phyloP scores from a whole-genome alignment of 2,329 filamentous ascomycete species.

The Diaporthe humulicola region DNA sequence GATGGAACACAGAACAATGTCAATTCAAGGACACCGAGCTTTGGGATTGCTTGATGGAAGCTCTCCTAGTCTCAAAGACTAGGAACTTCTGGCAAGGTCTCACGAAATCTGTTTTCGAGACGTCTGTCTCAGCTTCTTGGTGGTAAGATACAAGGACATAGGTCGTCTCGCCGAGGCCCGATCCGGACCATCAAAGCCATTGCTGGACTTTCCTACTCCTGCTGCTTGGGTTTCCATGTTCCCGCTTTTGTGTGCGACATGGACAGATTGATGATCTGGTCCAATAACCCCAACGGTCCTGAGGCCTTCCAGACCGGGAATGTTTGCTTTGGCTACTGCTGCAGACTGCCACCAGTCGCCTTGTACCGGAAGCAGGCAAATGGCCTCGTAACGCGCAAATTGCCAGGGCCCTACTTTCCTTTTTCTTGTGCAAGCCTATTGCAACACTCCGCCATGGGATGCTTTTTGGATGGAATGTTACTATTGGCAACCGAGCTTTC shows the following conservation, averaged over 20 bases:
- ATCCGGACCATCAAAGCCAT: conserved; percentile 28
- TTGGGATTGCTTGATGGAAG: conserved; percentile 9
- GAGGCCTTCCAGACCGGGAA: not conserved
- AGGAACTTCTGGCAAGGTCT: conserved; percentile 4
- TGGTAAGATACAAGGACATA: conserved; percentile 32
- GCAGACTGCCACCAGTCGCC: conserved; percentile 2
- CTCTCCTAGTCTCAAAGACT: conserved; percentile 18
- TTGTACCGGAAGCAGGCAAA: conserved; percentile 3
- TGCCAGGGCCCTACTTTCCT: conserved; percentile 13
- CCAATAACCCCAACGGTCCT: not conserved
- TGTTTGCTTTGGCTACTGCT: conserved; percentile 25
- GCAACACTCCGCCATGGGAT: not conserved
- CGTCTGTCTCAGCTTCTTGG: conserved; percentile 30
- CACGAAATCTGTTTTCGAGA: conserved; percentile 1
- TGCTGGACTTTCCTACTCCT: conserved; percentile 21
- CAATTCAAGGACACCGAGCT: not conserved
- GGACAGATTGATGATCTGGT: conserved; percentile 21
- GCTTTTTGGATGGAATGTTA: conserved; percentile 2
- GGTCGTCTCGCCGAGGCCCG: conserved; percentile 32
- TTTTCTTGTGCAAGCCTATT: conserved; percentile 23
- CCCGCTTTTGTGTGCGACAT: not conserved
- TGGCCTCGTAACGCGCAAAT: conserved; percentile 7
- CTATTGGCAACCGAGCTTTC: not conserved
- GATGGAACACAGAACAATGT: conserved; percentile 32
- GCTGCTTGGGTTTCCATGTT: not conserved